phyloP scores from a whole-genome alignment of 192 early-diverging fungal genomes.

The Coemansia sp. region DNA sequence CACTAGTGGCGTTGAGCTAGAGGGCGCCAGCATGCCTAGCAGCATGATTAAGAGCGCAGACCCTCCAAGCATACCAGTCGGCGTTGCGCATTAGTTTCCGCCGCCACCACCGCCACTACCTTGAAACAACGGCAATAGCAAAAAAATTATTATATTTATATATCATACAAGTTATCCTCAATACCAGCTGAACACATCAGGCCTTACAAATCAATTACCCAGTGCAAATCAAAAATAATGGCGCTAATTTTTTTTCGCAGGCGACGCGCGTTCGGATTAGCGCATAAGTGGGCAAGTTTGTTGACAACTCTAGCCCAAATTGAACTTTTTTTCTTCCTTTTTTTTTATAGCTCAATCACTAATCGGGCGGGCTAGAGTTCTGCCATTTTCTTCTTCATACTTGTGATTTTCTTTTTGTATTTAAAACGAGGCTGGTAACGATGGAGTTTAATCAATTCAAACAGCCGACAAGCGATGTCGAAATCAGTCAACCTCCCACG shows the following conservation, averaged over 20 bases:
- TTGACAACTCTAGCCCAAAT: background rate
- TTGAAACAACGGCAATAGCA: background rate
- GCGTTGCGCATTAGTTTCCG: background rate
- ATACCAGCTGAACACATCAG: background rate
- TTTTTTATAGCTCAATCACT: background rate
- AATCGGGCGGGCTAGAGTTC: background rate
- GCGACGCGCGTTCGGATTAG: background rate
- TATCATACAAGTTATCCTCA: background rate
- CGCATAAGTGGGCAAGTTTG: background rate
- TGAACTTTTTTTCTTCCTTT: background rate
- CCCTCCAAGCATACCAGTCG: background rate
- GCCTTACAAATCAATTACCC: background rate
- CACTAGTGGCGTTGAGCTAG: background rate
- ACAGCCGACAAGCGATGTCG: constrained; percentile 48
- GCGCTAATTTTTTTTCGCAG: background rate
- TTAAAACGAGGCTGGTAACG: constrained; percentile 1
- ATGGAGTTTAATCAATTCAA: constrained; percentile 24
- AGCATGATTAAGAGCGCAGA: background rate
- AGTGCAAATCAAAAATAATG: too few relatives aligned
- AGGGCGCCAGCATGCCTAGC: background rate
- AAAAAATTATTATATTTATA: background rate
- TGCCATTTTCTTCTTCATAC: background rate
- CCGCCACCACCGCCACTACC: background rate
- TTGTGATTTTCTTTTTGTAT: background rate
- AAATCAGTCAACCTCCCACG: constrained; percentile 64